phyloP scores from a whole-genome alignment of 306 rosid genomes.

The Cercis canadensis region DNA sequence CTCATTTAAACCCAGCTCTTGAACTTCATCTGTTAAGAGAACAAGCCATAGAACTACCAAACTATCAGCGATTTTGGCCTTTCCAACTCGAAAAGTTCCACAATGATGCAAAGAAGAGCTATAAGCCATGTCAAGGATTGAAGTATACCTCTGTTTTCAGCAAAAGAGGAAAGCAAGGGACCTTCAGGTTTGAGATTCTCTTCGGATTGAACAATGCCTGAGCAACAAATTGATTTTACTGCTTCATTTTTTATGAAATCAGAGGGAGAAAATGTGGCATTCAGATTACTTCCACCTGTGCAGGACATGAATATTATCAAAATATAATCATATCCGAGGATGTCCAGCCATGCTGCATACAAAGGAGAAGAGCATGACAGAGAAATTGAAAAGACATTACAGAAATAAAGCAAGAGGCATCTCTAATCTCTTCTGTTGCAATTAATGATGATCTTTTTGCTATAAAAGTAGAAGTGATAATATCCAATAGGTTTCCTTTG shows the following conservation, averaged over 20 bases:
- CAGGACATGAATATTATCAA: constrained; percentile 29
- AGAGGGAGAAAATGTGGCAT: constrained; percentile 28
- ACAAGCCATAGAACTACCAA: not conserved
- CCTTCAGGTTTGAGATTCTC: constrained; percentile 26
- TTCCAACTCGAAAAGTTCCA: no score
- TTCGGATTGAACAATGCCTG: constrained; percentile 1
- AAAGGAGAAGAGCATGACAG: not conserved
- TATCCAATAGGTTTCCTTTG: no score
- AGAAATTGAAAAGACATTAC: not conserved
- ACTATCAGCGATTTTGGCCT: not conserved
- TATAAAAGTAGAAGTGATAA: no score
- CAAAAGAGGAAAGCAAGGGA: constrained; percentile 21
- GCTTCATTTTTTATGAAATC: constrained; percentile 7
- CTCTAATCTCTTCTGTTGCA: not conserved
- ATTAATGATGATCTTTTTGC: not conserved
- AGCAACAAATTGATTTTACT: constrained; percentile 23
- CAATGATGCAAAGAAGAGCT: not conserved
- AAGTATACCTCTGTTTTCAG: constrained; percentile 24
- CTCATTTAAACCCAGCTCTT: constrained; percentile 33
- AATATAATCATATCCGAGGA: not conserved
- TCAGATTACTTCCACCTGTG: constrained; percentile 46
- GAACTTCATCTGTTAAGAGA: constrained; percentile 32
- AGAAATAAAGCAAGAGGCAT: not conserved
- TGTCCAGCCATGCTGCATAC: not conserved
- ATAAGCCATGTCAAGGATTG: not conserved